Conservation (phyloP, 441 rosid species). For the Mallotus repandus region DNA sequence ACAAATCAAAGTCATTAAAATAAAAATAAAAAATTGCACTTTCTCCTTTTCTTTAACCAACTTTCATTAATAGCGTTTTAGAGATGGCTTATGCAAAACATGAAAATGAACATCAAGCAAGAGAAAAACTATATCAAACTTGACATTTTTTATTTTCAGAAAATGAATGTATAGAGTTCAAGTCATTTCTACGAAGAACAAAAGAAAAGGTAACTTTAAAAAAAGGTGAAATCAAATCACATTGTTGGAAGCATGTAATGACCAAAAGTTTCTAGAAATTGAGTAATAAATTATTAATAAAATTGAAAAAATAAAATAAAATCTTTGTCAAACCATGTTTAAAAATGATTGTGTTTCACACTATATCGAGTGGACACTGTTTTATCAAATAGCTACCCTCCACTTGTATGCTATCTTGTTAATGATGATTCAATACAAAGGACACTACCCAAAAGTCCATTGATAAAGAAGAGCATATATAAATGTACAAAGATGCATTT, state of each 20-base stretch:
- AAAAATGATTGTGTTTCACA: too few species aligned
- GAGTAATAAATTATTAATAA: neutral
- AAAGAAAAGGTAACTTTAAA: neutral
- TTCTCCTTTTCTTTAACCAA: neutral
- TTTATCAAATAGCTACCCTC: too few species aligned
- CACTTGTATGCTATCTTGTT: neutral
- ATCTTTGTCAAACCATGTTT: too few species aligned
- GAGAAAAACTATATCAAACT: neutral
- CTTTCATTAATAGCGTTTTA: neutral
- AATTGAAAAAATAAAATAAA: too few species aligned
- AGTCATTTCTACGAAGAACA: constrained; percentile 3
- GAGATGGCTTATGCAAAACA: constrained; percentile 16
- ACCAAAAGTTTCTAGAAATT: constrained; percentile 22
- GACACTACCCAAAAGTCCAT: neutral
- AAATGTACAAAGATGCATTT: too few species aligned
- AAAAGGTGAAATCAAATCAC: constrained; percentile 28
- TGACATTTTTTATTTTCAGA: neutral
- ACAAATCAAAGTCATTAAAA: too few species aligned
- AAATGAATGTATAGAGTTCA: neutral
- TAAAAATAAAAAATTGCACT: too few species aligned
- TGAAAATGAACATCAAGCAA: neutral
- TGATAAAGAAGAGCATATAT: neutral
- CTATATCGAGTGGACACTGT: too few species aligned
- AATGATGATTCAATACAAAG: constrained; percentile 23
- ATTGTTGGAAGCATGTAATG: constrained; percentile 31